Evolutionary conservation across 2,329 filamentous ascomycete species (phyloP).

Genomic region (Hymenoscyphus linearis): DNA sequence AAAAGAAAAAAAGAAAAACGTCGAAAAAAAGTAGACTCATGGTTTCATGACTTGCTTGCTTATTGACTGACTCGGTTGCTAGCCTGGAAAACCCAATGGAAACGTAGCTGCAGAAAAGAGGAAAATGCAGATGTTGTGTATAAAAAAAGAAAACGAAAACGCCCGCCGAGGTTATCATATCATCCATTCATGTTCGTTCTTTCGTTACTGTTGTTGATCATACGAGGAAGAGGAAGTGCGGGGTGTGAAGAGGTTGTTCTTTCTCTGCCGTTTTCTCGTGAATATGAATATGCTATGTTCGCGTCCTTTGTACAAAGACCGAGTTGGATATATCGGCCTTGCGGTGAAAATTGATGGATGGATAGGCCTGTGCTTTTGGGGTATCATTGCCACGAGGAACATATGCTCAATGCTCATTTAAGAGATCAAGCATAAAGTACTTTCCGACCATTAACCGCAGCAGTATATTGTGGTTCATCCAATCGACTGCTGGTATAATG

Average conservation of each 20-base stretch:
- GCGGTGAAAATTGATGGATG: not conserved
- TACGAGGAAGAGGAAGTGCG: not conserved
- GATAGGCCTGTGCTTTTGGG: not conserved
- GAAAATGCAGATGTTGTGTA: not conserved
- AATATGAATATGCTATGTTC: not conserved
- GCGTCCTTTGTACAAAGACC: not conserved
- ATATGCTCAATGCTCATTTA: not conserved
- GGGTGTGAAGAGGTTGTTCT: not conserved
- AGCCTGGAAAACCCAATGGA: not conserved
- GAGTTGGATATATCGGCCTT: not conserved
- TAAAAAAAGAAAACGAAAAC: not conserved
- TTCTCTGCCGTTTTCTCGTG: not conserved
- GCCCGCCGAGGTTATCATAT: not conserved
- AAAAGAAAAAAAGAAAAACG: not conserved
- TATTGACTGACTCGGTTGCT: too few species aligned
- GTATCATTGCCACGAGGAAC: not conserved
- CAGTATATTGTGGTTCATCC: not conserved
- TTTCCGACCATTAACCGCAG: not conserved
- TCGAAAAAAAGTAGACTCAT: not conserved
- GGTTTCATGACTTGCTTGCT: not conserved
- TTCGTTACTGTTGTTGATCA: not conserved
- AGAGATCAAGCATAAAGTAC: conserved; percentile 8
- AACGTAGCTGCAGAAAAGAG: not conserved
- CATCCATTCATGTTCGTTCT: not conserved
- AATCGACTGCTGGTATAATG: conserved; percentile 1